A percentile compares a stretch with the other conserved stretches of the same genome.
Evolutionary conservation across 2,329 filamentous ascomycete genomes (phyloP).

Genomic region (Cladosporium sp.): DNA sequence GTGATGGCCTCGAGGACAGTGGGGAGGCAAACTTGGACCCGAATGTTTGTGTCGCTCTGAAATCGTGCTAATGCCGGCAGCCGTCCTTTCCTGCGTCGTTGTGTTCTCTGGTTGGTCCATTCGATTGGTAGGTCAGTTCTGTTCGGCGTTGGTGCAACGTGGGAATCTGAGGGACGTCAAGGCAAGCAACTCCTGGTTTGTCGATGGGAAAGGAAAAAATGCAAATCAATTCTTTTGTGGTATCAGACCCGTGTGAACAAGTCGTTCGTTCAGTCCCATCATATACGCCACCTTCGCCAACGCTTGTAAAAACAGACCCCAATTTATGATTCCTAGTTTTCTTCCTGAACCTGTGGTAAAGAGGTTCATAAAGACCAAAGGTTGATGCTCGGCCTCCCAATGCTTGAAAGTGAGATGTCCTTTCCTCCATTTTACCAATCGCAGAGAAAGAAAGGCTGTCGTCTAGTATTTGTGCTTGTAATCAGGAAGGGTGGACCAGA

Average conservation of each 20-base stretch:
- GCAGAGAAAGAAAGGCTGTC: neutral
- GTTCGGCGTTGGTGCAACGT: no score
- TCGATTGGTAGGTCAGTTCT: no score
- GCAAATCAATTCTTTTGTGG: constrained; percentile 1
- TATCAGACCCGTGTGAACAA: neutral
- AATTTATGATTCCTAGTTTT: neutral
- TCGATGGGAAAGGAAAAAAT: neutral
- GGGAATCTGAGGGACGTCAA: no score
- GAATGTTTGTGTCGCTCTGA: no score
- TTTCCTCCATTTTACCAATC: neutral
- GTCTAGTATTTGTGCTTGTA: constrained; percentile 10
- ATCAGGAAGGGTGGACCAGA: constrained; percentile 53
- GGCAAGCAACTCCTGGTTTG: no score
- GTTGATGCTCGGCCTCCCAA: neutral
- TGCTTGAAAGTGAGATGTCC: neutral
- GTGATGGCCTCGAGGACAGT: no score
- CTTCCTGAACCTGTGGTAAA: neutral
- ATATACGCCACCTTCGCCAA: constrained; percentile 9
- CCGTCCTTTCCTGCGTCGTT: no score
- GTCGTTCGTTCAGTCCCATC: neutral
- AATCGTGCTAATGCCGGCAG: no score
- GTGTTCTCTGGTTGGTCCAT: no score
- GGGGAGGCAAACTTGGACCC: no score
- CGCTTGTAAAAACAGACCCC: constrained; percentile 1
- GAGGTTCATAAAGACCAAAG: neutral